These are phyloP conservation scores for Raddia distichophylla DNA, from an alignment of 176 grass and related monocot genomes.

Conservation along the genomic window DNA sequence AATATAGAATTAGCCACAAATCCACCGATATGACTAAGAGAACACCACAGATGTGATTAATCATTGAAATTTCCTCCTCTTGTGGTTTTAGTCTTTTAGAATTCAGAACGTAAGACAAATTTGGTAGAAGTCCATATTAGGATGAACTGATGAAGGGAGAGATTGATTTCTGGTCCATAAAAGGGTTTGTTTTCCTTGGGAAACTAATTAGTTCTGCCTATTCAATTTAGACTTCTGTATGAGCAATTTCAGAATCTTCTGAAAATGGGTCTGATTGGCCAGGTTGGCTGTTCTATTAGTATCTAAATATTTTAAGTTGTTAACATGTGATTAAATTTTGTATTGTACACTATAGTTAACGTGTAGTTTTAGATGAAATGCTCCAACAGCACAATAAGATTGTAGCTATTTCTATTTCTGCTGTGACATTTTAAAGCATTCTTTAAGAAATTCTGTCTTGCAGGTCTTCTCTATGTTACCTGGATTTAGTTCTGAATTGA, in stretches of 20 bases:
- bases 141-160: neutral
- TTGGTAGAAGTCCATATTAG: neutral
- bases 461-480: too few relatives aligned
- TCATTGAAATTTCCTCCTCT: neutral
- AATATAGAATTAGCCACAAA: slow-evolving; percentile 12
- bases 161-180: neutral
- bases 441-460: too few relatives aligned
- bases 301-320: neutral
- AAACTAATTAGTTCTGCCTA: neutral
- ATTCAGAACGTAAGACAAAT: slow-evolving; percentile 24
- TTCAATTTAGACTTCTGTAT: slow-evolving; percentile 48
- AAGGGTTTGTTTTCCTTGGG: neutral
- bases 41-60: neutral
- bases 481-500: too few relatives aligned
- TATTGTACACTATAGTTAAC: neutral
- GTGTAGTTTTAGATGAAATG: too few relatives aligned
- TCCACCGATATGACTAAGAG: neutral
- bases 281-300: slow-evolving; percentile 45
- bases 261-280: slow-evolving; percentile 83
- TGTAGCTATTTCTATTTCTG: too few relatives aligned
- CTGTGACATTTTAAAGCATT: too few relatives aligned
- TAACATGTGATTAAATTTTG: neutral
- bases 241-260: slow-evolving; percentile 78
- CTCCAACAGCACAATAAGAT: too few relatives aligned
- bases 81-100: neutral